These are phyloP conservation scores for Candida insectalens DNA, from an alignment of 805 yeast species.

Conservation along the genomic window DNA sequence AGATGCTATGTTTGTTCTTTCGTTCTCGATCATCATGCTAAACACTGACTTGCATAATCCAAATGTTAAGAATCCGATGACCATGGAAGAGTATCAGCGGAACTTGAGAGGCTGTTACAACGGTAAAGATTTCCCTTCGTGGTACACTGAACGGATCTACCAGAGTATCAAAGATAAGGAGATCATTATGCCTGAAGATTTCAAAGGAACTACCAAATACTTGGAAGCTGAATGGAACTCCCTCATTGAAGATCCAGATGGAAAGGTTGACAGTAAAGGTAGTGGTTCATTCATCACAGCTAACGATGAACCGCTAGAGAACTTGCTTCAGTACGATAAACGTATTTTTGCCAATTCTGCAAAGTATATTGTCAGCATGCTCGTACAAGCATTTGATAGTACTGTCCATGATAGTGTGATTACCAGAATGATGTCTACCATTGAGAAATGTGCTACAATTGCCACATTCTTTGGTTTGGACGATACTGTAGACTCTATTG, in stretches of 20 bases:
- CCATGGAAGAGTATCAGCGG: constrained; percentile 66
- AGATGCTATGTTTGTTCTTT: constrained; percentile 81
- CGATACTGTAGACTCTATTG: constrained; percentile 52
- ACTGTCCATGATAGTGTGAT: constrained; percentile 88
- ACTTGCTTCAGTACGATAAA: constrained; percentile 51
- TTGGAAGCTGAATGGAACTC: constrained; percentile 84
- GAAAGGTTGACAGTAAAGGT: constrained; percentile 11
- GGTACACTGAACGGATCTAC: constrained; percentile 79
- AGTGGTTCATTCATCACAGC: constrained; percentile 9
- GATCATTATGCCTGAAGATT: constrained; percentile 97
- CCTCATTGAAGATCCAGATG: constrained; percentile 41
- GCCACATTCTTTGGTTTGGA: constrained; percentile 55
- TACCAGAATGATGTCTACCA: constrained; percentile 75
- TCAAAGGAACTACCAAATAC: constrained; percentile 85
- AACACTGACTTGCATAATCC: constrained; percentile 94
- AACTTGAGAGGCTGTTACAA: constrained; percentile 77
- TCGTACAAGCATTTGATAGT: constrained; percentile 71
- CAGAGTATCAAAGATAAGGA: constrained; percentile 74
- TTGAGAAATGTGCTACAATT: constrained; percentile 76
- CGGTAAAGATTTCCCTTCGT: constrained; percentile 66
- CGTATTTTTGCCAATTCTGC: constrained; percentile 59
- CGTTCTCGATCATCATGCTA: constrained; percentile 87
- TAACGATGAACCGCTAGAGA: constrained; percentile 11
- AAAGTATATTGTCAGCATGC: constrained; percentile 56
- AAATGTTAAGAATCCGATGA: constrained; percentile 87